Base-by-base conservation (phyloP, 257 asterid genomes). In the Solanum rostratum region DNA sequence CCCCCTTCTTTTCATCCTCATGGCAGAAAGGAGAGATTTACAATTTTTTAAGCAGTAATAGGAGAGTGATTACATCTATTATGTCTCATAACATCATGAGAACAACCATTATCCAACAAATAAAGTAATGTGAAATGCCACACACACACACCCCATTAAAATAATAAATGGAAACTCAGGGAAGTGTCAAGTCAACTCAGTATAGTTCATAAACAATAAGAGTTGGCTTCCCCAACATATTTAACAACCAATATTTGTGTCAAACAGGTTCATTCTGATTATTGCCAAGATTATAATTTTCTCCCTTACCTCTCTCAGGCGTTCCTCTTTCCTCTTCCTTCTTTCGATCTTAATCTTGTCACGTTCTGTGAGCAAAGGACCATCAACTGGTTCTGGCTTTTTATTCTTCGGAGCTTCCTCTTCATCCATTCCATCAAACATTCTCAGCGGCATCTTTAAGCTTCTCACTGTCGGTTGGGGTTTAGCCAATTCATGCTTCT, bases 361-460 rank as follows among this genome's bases (percentile, higher is more conserved):
- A 82, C 99, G 98, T 88, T 96, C 98, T 69, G 99, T 95, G 86
- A 96, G 91, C 80, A 96, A 85, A 65, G 98, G 98, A 81, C 99
- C 99, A 87, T 96, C 99, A 85, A 93, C 93, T n/a, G 97, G 98
- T 88, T 96, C 99, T 19, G 92, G 93, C 85, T 95, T 92, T 91
- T 95, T 96, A 88, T 93, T 94, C 91, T 92, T 94, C 11, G 97
- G 95, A 87, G 91, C 96, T 86, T 89, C 94, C 86, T 82, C 90
- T 88, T 95, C 98, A 88, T 96, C 98, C 99, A 96, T 92, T 76
- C 99, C 99, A 86, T 96, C 99, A 85, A 73, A 91, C 99, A 96
- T 96, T 91, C 99, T 91, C 90, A 96, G 15, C 53, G 99, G 99
- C 71, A 98, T 93, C 84, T 85, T 87, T 62, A 95, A 95, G 92